Base-by-base conservation (phyloP, 2,329 filamentous ascomycete genomes). In the Xylaria sp. region DNA sequence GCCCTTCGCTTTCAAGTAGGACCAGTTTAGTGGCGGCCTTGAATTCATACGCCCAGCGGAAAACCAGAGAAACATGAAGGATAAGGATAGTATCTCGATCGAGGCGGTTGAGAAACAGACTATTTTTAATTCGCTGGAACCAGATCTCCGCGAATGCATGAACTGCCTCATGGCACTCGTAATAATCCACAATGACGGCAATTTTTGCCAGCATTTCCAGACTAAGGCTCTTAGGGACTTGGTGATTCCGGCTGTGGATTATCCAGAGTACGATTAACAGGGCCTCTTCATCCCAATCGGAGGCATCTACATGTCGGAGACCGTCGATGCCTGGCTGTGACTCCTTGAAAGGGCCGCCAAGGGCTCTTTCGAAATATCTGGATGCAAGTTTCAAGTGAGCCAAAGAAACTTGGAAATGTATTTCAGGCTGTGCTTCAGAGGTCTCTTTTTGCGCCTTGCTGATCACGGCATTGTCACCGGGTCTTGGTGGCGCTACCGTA, bases 361-460 rank as follows among this genome's bases (percentile, higher is more conserved):
- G 53, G 5, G 47, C 62, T 47, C 54, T 64, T 57, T 59, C n/a
- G 45, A 64, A 64, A n/a, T 64, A 53, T 34, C 1, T 55, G 24
- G 62, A 64, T 53, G 47, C 54, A 11, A 64, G 62, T 17, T n/a
- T 59, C 24, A 64, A n/a, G n/a, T 64, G 62, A 47, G 62, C 47
- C 5, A 55, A 64, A 14, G 55, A 64, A 24, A 59, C 62, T 14
- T 14, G 54, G 2, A 64, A 21, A 5, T 21, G 34, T 53, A 64
- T 30, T 36, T 53, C n/a, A 7, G 51, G 27, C 0, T 4, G 1
- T 17, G 19, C 24, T 9, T 6, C 7, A 9, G 27, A 56, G 11
- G 34, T 17, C 36, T 36, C 50, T 3, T 11, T 14, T 47, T 32
- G 21, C 17, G 30, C 24, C 27, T 57, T 9, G 21, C n/a, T 19